Percentiles rank a stretch among this genome's conserved stretches.
Evolutionary conservation across 306 rosid species (phyloP).

Genomic region (Cucurbita ficifolia): DNA sequence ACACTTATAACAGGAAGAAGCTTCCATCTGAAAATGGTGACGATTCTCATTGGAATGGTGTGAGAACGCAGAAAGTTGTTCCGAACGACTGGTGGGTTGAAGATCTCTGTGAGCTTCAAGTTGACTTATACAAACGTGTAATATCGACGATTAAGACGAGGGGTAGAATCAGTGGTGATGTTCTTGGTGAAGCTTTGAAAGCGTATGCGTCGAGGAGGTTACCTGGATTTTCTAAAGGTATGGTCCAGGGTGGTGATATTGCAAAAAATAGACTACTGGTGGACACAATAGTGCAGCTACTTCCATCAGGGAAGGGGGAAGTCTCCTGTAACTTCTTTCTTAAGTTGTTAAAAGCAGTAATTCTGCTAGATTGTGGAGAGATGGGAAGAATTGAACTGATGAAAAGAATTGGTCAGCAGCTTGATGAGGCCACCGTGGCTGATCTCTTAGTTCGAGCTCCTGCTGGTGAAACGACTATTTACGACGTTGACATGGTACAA

Average conservation of each 20-base stretch:
- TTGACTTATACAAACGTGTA: conserved; percentile 59
- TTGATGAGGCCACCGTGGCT: conserved; percentile 61
- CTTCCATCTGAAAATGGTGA: conserved; percentile 61
- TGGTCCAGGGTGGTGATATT: conserved; percentile 50
- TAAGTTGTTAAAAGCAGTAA: conserved; percentile 44
- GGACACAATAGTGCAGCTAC: conserved; percentile 45
- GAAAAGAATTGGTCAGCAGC: conserved; percentile 55
- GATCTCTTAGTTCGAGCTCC: conserved; percentile 50
- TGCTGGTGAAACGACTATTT: conserved; percentile 24
- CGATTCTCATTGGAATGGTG: conserved; percentile 56
- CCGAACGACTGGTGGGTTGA: conserved; percentile 99
- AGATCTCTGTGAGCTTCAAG: conserved; percentile 81
- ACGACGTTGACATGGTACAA: conserved; percentile 55
- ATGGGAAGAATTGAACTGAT: conserved; percentile 36
- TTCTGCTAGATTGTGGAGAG: conserved; percentile 45
- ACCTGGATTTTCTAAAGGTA: conserved; percentile 52
- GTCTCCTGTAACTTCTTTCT: conserved; percentile 54
- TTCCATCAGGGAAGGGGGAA: conserved; percentile 40
- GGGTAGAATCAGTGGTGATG: conserved; percentile 37
- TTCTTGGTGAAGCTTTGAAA: conserved; percentile 71
- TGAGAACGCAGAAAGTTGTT: conserved; percentile 52
- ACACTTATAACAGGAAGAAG: conserved; percentile 71
- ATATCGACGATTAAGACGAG: conserved; percentile 41
- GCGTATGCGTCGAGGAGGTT: conserved; percentile 59
- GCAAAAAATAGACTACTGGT: conserved; percentile 36